phyloP scores from a whole-genome alignment of 768 basidiomycete species.

The Tulasnella sp. region DNA sequence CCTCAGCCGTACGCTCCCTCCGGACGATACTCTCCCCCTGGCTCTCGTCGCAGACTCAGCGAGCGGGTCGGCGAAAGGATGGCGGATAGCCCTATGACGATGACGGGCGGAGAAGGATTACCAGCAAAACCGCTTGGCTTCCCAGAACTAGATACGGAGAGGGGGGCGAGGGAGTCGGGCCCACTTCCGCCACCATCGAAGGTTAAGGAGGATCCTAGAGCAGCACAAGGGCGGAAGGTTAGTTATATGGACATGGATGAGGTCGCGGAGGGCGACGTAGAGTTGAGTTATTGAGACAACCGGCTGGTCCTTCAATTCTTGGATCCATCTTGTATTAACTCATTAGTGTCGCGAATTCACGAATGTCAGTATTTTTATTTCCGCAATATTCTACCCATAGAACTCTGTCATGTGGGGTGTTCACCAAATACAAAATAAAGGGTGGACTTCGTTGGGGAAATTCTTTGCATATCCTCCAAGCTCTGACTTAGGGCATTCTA shows the following conservation, averaged over 20 bases:
- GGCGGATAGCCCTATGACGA: slow-evolving; percentile 33
- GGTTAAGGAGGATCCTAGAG: slow-evolving; percentile 86
- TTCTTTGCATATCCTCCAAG: too few relatives aligned
- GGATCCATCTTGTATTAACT: too few relatives aligned
- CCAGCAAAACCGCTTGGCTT: slow-evolving; percentile 63
- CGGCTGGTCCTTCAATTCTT: too few relatives aligned
- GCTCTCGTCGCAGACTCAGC: slow-evolving; percentile 45
- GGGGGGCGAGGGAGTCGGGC: slow-evolving; percentile 37
- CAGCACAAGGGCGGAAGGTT: slow-evolving; percentile 77
- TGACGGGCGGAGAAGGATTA: slow-evolving; percentile 60
- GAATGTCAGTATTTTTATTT: too few relatives aligned
- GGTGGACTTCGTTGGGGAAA: too few relatives aligned
- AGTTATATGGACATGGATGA: slow-evolving; percentile 95
- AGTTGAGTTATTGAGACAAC: slow-evolving; percentile 23
- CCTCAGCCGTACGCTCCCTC: slow-evolving; percentile 5
- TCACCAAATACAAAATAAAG: too few relatives aligned
- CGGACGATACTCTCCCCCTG: neutral
- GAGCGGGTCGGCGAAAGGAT: slow-evolving; percentile 66
- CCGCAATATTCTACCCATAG: too few relatives aligned
- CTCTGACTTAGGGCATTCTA: too few relatives aligned
- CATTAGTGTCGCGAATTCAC: too few relatives aligned
- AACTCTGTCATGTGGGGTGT: too few relatives aligned
- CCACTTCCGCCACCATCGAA: slow-evolving; percentile 77
- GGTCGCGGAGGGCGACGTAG: slow-evolving; percentile 71
- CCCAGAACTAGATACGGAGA: slow-evolving; percentile 23